Evolutionary conservation across 257 asterid species (phyloP).

Genomic region (Solanum clarkiae): DNA sequence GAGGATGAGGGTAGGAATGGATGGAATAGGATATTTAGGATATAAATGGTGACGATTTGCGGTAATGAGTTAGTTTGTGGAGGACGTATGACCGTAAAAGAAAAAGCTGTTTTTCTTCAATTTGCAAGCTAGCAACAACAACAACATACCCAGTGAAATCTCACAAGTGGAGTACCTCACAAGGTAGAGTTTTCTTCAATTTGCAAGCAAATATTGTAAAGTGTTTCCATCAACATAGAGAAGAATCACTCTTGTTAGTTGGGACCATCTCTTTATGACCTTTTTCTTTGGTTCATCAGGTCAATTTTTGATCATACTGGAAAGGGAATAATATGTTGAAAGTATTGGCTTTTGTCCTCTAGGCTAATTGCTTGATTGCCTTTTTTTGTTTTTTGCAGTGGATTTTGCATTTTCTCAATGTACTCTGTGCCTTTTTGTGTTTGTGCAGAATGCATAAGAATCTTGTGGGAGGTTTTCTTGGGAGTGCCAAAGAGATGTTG

Average conservation of each 20-base stretch:
- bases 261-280: background rate
- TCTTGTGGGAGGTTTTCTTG: slow-evolving; percentile 34
- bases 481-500: slow-evolving; percentile 30
- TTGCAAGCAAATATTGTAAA: background rate
- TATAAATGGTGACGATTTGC: background rate
- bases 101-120: background rate
- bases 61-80: background rate
- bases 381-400: background rate
- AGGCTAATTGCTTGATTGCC: background rate
- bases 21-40: background rate
- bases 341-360: background rate
- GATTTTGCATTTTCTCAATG: background rate
- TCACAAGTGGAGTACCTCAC: no score
- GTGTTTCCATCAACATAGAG: background rate
- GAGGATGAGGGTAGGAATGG: background rate
- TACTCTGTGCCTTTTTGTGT: background rate
- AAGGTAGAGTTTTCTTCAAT: background rate
- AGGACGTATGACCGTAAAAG: background rate
- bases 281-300: background rate
- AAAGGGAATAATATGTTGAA: background rate
- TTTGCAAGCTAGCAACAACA: background rate
- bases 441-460: slow-evolving; percentile 33
- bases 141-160: no score
- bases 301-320: background rate
- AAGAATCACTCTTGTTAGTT: background rate